phyloP scores from a whole-genome alignment of 2,329 filamentous ascomycete genomes.

The Hypocrella siamensis region DNA sequence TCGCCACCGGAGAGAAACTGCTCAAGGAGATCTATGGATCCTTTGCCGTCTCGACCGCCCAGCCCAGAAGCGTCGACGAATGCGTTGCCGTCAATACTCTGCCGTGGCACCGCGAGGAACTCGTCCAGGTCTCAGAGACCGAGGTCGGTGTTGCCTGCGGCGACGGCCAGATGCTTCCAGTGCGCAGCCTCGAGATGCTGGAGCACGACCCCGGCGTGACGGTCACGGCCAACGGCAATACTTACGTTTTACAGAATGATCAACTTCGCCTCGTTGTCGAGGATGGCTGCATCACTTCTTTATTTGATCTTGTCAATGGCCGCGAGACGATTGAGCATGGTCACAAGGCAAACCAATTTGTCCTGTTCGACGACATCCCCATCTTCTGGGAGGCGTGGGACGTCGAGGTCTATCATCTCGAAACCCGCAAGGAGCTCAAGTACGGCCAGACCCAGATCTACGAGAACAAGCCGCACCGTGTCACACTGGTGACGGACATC shows the following conservation, averaged over 20 bases:
- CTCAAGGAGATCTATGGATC: conserved; percentile 53
- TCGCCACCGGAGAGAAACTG: conserved; percentile 57
- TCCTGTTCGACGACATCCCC: conserved; percentile 94
- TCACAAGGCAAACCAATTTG: conserved; percentile 74
- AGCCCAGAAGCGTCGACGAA: conserved; percentile 23
- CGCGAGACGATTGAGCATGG: conserved; percentile 64
- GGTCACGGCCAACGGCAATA: conserved; percentile 33
- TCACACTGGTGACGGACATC: conserved; percentile 70
- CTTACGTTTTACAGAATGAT: conserved; percentile 68
- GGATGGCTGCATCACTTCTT: conserved; percentile 64
- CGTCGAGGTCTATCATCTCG: conserved; percentile 88
- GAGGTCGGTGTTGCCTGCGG: conserved; percentile 41
- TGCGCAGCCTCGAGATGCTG: conserved; percentile 32
- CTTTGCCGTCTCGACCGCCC: conserved; percentile 43
- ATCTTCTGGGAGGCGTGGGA: conserved; percentile 98
- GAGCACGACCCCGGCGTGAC: conserved; percentile 32
- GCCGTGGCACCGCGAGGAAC: conserved; percentile 66
- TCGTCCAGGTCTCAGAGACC: conserved; percentile 46
- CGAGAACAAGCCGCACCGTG: conserved; percentile 57
- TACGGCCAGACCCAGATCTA: conserved; percentile 54
- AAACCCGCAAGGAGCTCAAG: conserved; percentile 64
- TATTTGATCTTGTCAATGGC: conserved; percentile 57
- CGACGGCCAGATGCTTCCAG: conserved; percentile 32
- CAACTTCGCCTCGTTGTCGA: conserved; percentile 60
- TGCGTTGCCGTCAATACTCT: conserved; percentile 67